Base-by-base conservation (phyloP, 2,329 filamentous ascomycete species). In the Ceratocystis variospora region DNA sequence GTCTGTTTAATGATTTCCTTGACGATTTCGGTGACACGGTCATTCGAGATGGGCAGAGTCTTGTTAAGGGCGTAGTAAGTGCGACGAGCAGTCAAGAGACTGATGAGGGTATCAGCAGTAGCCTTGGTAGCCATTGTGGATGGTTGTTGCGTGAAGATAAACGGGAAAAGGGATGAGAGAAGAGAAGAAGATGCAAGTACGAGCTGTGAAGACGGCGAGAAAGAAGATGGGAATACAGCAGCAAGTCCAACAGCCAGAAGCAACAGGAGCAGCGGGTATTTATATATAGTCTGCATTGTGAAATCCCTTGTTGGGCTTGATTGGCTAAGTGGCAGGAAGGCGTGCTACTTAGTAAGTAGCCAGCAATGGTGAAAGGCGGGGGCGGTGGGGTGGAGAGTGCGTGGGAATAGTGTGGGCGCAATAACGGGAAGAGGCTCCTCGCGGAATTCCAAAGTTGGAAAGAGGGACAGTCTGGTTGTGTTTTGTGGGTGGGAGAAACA, bases 61-160 rank as follows among this genome's bases (percentile, higher is more conserved):
- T 87, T 87, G 79, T 79, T 82, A 67, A 90, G 82, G 64, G 79
- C 75, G 79, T 92, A 90, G 80, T 81, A 77, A 73, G 83, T 82
- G 76, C 88, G 87, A 74, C 89, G 87, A 75, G 77, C 75, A 78
- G 84, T 82, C 79, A 88, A 75, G 73, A 84, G 81, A 69, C 86
- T 79, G 74, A 90, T 75, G 78, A 90, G 79, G 5, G 67, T 44
- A 45, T 68, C 67, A 69, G 79, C 67, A 71, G 77, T 69, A 68
- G 78, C 74, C 78, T 79, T 81, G 72, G 73, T 41, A 64, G 66
- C 78, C 75, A 71, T 68, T 68, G 75, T 67, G 68, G 70, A 68
- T 71, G 67, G 68, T 70, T 69, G 69, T 66, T 37, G 25, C 22
- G 62, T 48, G 46, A 31, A 55, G 50, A 53, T 25, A n/a, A 53